A percentile compares a stretch with the other conserved stretches of the same genome.
Evolutionary conservation across 2,329 filamentous ascomycete genomes (phyloP).

Genomic region (Epichloe amarillans): DNA sequence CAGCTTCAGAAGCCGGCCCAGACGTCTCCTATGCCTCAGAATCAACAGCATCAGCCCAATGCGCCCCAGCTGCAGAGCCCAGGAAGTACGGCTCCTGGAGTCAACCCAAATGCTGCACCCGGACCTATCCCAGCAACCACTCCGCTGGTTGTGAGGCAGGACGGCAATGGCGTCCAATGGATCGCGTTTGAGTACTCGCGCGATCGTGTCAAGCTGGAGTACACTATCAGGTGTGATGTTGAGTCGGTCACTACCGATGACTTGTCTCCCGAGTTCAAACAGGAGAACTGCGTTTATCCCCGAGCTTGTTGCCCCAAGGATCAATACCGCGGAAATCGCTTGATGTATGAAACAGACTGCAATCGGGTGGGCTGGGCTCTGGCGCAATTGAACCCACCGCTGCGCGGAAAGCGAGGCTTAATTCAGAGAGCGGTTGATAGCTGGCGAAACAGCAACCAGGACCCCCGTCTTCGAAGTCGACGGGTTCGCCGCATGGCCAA

Average conservation of each 20-base stretch:
- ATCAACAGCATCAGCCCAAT: conserved; percentile 25
- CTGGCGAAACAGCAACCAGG: conserved; percentile 98
- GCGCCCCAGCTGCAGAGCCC: conserved; percentile 27
- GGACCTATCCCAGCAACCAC: conserved; percentile 96
- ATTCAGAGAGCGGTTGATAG: conserved; percentile 97
- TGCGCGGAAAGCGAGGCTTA: conserved; percentile 85
- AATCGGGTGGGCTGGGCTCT: conserved; percentile 99
- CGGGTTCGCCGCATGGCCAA: conserved; percentile 92
- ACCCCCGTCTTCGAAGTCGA: conserved; percentile 78
- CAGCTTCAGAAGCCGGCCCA: conserved; percentile 44
- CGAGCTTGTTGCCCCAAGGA: conserved; percentile 91
- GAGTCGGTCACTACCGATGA: conserved; percentile 90
- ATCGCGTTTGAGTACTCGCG: conserved; percentile 97
- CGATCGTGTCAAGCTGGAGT: conserved; percentile 97
- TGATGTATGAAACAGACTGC: conserved; percentile 97
- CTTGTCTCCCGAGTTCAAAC: conserved; percentile 80
- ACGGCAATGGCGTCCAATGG: conserved; percentile 96
- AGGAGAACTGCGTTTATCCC: conserved; percentile 96
- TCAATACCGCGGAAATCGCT: conserved; percentile 86
- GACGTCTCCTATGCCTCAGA: conserved; percentile 27
- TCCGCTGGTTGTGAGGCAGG: conserved; percentile 83
- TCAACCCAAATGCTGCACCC: conserved; percentile 83
- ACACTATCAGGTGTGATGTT: conserved; percentile 94
- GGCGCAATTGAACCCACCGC: conserved; percentile 78
- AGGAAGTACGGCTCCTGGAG: conserved; percentile 30